Conservation (phyloP, 257 asterid genomes). For the Jaltomata sinuosa region DNA sequence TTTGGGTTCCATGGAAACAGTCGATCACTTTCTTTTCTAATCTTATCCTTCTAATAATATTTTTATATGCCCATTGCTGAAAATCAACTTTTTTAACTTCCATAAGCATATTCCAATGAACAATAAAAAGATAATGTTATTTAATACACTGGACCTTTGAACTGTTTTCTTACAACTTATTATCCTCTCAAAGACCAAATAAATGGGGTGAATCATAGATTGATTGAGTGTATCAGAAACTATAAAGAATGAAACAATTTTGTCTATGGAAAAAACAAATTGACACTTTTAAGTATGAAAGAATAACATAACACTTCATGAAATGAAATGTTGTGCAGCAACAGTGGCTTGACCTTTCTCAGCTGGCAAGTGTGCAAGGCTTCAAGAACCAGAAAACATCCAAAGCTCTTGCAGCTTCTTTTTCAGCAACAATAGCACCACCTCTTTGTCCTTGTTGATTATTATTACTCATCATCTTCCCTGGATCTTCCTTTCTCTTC, state of each 20-base stretch:
- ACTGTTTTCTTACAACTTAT: background rate
- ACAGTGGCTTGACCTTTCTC: background rate
- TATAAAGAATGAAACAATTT: background rate
- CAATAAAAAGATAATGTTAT: background rate
- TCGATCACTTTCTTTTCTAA: background rate
- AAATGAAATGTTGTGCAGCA: background rate
- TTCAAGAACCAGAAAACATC: slow-evolving; percentile 96
- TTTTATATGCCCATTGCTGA: background rate
- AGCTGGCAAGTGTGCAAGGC: slow-evolving; percentile 82
- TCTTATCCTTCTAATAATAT: background rate
- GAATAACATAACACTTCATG: slow-evolving; percentile 12
- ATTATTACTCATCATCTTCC: slow-evolving; percentile 16
- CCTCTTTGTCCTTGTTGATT: slow-evolving; percentile 16
- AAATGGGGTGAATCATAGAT: background rate
- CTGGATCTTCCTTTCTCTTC: slow-evolving; percentile 8
- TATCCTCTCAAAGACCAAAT: background rate
- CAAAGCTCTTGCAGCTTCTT: slow-evolving; percentile 64
- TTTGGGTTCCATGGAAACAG: background rate
- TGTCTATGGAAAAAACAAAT: background rate
- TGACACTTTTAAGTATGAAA: slow-evolving; percentile 24
- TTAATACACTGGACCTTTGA: background rate
- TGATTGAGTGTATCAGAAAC: background rate
- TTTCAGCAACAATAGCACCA: slow-evolving; percentile 23
- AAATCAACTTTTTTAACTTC: background rate
- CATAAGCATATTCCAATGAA: background rate